Percentiles rank a stretch among this genome's conserved stretches.
phyloP scores from a whole-genome alignment of 2,329 filamentous ascomycete genomes.

The Fusarium equiseti region DNA sequence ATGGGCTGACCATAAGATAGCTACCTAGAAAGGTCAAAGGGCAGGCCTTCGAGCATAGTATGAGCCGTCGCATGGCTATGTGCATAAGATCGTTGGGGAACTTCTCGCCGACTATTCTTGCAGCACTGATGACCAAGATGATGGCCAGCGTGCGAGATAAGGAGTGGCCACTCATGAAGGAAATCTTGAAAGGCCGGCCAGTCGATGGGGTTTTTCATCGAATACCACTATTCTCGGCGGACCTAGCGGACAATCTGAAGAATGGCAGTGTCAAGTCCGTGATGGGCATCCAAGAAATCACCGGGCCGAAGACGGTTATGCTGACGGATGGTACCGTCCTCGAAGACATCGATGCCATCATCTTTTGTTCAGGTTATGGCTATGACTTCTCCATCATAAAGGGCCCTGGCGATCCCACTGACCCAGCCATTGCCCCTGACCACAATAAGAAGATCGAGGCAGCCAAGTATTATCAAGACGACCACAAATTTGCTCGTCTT shows the following conservation, averaged over 20 bases:
- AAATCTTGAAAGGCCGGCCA: constrained; percentile 24
- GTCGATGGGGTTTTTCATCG: constrained; percentile 42
- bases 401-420: constrained; percentile 47
- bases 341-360: constrained; percentile 51
- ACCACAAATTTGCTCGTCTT: constrained; percentile 47
- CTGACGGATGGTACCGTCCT: constrained; percentile 50
- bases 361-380: constrained; percentile 52
- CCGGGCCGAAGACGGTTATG: constrained; percentile 47
- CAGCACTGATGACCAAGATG: constrained; percentile 35
- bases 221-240: constrained; percentile 47
- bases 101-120: constrained; percentile 23
- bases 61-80: constrained; percentile 49
- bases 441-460: constrained; percentile 41
- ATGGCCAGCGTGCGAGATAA: constrained; percentile 34
- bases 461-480: constrained; percentile 37
- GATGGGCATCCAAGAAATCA: constrained; percentile 46
- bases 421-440: constrained; percentile 46
- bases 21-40: constrained; percentile 50
- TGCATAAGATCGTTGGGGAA: constrained; percentile 30
- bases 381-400: constrained; percentile 48
- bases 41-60: constrained; percentile 50
- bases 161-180: constrained; percentile 37
- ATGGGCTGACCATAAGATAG: constrained; percentile 20
- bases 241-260: constrained; percentile 47
- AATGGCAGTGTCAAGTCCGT: constrained; percentile 47